A percentile compares a stretch with the other conserved stretches of the same genome.
Evolutionary conservation across 2,329 filamentous ascomycete species (phyloP).

Genomic region (Escovopsis weberi): DNA sequence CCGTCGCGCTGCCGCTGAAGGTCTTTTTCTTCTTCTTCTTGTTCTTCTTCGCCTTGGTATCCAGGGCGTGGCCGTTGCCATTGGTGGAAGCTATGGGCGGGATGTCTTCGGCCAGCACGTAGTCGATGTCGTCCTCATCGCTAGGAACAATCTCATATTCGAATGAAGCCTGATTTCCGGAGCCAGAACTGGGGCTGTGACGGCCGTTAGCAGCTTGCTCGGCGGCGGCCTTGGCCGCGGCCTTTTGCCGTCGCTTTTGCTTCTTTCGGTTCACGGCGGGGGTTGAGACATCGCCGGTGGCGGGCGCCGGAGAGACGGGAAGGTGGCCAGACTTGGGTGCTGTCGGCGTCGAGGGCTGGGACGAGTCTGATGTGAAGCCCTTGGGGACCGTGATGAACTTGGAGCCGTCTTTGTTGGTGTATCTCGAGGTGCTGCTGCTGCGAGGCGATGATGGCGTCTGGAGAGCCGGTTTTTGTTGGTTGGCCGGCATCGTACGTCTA

Average conservation of each 20-base stretch:
- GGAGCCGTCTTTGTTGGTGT: constrained; percentile 54
- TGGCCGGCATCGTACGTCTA: constrained; percentile 35
- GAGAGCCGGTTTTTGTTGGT: constrained; percentile 34
- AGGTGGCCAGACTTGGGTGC: constrained; percentile 22
- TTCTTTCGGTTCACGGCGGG: constrained; percentile 76
- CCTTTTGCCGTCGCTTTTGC: constrained; percentile 82
- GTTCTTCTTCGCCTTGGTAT: constrained; percentile 40
- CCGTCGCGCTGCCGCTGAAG: constrained; percentile 8
- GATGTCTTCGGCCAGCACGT: constrained; percentile 18
- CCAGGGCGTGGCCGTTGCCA: constrained; percentile 17
- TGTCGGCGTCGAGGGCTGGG: constrained; percentile 37
- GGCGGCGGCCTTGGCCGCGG: constrained; percentile 51
- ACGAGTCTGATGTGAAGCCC: constrained; percentile 34
- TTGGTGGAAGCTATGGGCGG: constrained; percentile 18
- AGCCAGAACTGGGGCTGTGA: constrained; percentile 19
- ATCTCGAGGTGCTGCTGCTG: constrained; percentile 41
- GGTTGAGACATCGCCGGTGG: constrained; percentile 18
- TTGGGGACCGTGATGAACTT: constrained; percentile 55
- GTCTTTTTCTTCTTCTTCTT: constrained; percentile 57
- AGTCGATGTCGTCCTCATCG: constrained; percentile 37
- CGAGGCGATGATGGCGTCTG: constrained; percentile 37
- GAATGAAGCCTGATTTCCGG: constrained; percentile 13
- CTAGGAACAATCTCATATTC: constrained; percentile 40
- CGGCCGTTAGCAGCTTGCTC: constrained; percentile 27
- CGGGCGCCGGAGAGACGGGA: constrained; percentile 14